Evolutionary conservation across 2,329 filamentous ascomycete genomes (phyloP).

Genomic region (Colletotrichum costaricense): DNA sequence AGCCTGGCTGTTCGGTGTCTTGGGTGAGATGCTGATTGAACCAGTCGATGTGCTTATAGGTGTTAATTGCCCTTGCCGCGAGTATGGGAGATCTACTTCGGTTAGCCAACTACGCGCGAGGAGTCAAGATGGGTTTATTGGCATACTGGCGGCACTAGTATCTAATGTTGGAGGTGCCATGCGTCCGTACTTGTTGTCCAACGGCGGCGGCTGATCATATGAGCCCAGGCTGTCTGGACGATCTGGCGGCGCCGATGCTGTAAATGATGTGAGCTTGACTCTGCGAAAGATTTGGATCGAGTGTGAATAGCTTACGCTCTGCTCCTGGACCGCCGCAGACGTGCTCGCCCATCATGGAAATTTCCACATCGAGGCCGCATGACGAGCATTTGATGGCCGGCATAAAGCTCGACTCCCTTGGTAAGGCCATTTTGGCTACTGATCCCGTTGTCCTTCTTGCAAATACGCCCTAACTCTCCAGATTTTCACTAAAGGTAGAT

Average conservation of each 20-base stretch:
- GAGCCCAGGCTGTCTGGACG: conserved; percentile 42
- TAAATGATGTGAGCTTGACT: background rate
- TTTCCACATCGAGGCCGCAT: conserved; percentile 82
- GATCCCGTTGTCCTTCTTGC: background rate
- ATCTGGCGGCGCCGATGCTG: conserved; percentile 51
- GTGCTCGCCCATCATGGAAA: conserved; percentile 88
- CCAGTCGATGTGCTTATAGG: conserved; percentile 71
- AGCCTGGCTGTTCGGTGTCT: conserved; percentile 61
- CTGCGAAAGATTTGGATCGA: conserved; percentile 27
- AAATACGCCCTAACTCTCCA: background rate
- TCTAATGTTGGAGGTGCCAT: conserved; percentile 60
- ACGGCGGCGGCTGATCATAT: conserved; percentile 41
- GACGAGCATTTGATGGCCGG: conserved; percentile 90
- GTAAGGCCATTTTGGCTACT: conserved; percentile 57
- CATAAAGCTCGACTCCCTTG: conserved; percentile 76
- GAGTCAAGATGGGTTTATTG: background rate
- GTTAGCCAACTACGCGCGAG: conserved; percentile 44
- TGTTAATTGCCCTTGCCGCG: conserved; percentile 69
- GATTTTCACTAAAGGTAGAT: conserved; percentile 5
- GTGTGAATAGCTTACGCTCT: conserved; percentile 52
- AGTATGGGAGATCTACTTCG: conserved; percentile 62
- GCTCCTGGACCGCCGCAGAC: conserved; percentile 66
- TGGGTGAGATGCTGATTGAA: conserved; percentile 72
- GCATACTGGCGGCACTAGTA: conserved; percentile 64
- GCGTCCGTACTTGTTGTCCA: conserved; percentile 51